Conservation (phyloP, 768 basidiomycete genomes). For the Boletus insuetus region DNA sequence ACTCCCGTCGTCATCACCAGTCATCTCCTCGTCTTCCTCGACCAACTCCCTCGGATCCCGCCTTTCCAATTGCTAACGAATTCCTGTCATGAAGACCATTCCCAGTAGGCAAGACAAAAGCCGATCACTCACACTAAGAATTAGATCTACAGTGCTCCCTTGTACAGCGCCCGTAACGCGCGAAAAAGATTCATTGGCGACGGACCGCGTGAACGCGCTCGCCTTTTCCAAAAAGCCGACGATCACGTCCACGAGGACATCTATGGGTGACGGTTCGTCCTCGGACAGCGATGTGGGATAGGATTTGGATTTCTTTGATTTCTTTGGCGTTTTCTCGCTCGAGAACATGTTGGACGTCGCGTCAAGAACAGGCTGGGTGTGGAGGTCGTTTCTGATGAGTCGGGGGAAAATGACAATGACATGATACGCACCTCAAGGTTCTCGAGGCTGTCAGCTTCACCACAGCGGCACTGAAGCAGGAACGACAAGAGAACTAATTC, state of each 20-base stretch:
- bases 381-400: neutral
- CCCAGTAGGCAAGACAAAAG: neutral
- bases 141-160: slow-evolving; percentile 72
- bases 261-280: slow-evolving; percentile 60
- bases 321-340: slow-evolving; percentile 33
- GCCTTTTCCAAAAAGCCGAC: slow-evolving; percentile 87
- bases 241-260: slow-evolving; percentile 83
- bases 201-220: slow-evolving; percentile 72
- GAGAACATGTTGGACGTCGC: slow-evolving; percentile 56
- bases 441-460: slow-evolving; percentile 55
- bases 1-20: slow-evolving; percentile 24
- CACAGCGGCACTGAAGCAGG: slow-evolving; percentile 70
- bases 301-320: slow-evolving; percentile 37
- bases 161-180: slow-evolving; percentile 65
- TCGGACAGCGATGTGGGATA: slow-evolving; percentile 3
- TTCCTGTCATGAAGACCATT: neutral
- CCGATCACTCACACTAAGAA: slow-evolving; percentile 63
- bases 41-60: slow-evolving; percentile 57
- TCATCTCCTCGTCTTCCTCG: slow-evolving; percentile 42
- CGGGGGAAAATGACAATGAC: neutral
- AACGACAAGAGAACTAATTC: slow-evolving; percentile 70
- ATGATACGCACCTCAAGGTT: slow-evolving; percentile 56
- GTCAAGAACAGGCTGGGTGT: slow-evolving; percentile 55
- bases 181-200: slow-evolving; percentile 79
- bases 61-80: slow-evolving; percentile 76